Percentiles rank a stretch among this genome's conserved stretches.
Conservation (phyloP, 495 filamentous ascomycete genomes). For the Pyrenula massariospora region DNA sequence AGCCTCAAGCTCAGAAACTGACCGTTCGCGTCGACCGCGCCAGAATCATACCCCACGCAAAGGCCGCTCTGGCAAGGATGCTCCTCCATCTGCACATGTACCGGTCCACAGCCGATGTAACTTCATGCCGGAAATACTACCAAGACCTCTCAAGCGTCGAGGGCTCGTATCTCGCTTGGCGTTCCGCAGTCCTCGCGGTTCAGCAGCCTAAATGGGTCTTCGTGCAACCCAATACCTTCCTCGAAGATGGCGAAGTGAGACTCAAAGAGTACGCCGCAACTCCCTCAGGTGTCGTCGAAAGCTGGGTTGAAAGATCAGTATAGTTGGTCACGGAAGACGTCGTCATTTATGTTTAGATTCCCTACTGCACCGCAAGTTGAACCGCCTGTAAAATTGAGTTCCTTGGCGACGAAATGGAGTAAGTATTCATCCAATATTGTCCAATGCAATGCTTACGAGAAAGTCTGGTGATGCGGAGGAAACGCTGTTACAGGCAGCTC, state of each 20-base stretch:
- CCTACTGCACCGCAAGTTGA: too few species aligned
- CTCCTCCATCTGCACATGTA: slow-evolving; percentile 32
- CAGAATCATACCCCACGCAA: slow-evolving; percentile 25
- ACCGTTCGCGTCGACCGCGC: slow-evolving; percentile 22
- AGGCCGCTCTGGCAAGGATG: slow-evolving; percentile 27
- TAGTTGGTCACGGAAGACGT: too few species aligned
- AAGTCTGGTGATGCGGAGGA: too few species aligned
- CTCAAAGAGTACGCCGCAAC: slow-evolving; percentile 32
- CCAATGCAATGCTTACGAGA: too few species aligned
- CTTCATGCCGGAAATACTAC: slow-evolving; percentile 23
- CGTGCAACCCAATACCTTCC: slow-evolving; percentile 32
- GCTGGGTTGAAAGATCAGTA: slow-evolving; percentile 22
- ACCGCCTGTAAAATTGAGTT: too few species aligned
- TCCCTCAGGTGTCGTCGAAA: slow-evolving; percentile 26
- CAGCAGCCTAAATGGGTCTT: slow-evolving; percentile 21
- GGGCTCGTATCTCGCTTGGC: slow-evolving; percentile 21
- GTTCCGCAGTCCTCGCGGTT: slow-evolving; percentile 9
- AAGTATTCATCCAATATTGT: too few species aligned
- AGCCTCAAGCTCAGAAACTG: slow-evolving; percentile 8
- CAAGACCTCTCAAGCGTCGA: slow-evolving; percentile 27
- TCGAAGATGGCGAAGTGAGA: slow-evolving; percentile 16
- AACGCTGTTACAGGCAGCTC: too few species aligned
- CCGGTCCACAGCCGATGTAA: slow-evolving; percentile 33
- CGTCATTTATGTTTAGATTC: too few species aligned
- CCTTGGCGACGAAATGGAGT: too few species aligned